Evolutionary conservation across 169 alveolate genomes (phyloP), one percentile per base, ranked within the genome.

Genomic region (Babesia sp.): DNA sequence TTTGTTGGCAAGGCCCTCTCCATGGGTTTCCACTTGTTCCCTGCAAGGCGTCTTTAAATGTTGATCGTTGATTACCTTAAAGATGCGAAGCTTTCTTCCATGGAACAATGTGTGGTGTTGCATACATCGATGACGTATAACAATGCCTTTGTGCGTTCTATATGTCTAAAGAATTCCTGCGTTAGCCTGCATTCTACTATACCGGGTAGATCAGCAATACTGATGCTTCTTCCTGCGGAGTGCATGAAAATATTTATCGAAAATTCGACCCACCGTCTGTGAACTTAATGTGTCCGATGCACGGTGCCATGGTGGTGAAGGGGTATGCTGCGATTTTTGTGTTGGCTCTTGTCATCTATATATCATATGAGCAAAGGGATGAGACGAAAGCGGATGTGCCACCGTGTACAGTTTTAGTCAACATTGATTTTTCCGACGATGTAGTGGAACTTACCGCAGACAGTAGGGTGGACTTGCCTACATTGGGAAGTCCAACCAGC

Each of bases 121-220:
- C 83, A 69, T 18, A 53, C 69, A 36, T 79, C 87, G 11, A 79
- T 79, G n/a, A 79, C 74, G 46, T 79, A 79, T 7, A 71, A 53
- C 34, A 79, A 11, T 20, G 68, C 75, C 45, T 71, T 71, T 22
- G 81, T 70, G 11, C 87, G 54, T 70, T 79, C 87, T 29, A 79
- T 53, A 57, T 79, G 87, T 31, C 76, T 39, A 29, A 79, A 53
- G 42, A 77, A 77, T 18, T 51, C 71, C 34, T 69, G 70, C 16
- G 72, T 51, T 1, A 60, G 31, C 37, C 79, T 61, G 56, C 83
- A 53, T 22, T 69, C 84, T 14, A 71, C 76, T 12, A 71, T 71
- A 14, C 87, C 87, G 18, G 87, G 87, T 12, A 79, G 63, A 33
- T 79, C 87, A 9, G 81, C 87, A 22, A 79, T 60, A 33, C 67